Base-by-base conservation (phyloP, 179 eudicot genomes). In the Gypsophila paniculata region DNA sequence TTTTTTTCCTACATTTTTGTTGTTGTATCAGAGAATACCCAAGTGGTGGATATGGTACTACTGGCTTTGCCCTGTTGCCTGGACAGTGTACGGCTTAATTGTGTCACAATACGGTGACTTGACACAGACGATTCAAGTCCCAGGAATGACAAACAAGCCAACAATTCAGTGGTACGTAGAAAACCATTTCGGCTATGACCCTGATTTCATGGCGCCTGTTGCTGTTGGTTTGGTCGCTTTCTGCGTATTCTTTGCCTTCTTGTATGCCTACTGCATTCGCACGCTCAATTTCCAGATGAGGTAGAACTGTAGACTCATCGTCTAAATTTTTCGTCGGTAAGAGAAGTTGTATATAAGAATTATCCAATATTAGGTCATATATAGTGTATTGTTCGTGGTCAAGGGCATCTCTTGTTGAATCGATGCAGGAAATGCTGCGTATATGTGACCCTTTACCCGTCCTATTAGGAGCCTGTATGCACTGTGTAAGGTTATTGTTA, bases 21-120 rank as follows among this genome's bases (percentile, higher is more conserved):
- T 53, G 25, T 18, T 51, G 65, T 70, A 69, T 48, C 90, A 93
- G 97, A 83, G 75, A 72, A 89, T 91, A 67, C 98, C 98, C 0
- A 84, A 80, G 80, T 91, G 96, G 97, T 93, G 97, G 98, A 58
- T 88, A 69, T 93, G 98, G 98, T 93, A 89, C 67, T 93, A 89
- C 75, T 91, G 96, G 96, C 80, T 89, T 54, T 91, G 97, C 83
- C 98, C 98, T 0, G 88, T 91, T 55, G 96, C 97, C 5, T 93
- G 98, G 98, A 89, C 98, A 0, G 89, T 93, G 2, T 93, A 93
- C 36, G 98, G 98, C 11, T 71, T 88, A 64, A 89, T 93, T 5
- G 86, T 91, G 26, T 90, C 96, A 5, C 98, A 93, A 19, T 91
- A 91, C 38, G 89, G 97, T 22, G 98, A 93, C 65, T 42, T 86